phyloP scores from a whole-genome alignment of 352 stramenopile genomes.

The Thalassiosira oceanica region DNA sequence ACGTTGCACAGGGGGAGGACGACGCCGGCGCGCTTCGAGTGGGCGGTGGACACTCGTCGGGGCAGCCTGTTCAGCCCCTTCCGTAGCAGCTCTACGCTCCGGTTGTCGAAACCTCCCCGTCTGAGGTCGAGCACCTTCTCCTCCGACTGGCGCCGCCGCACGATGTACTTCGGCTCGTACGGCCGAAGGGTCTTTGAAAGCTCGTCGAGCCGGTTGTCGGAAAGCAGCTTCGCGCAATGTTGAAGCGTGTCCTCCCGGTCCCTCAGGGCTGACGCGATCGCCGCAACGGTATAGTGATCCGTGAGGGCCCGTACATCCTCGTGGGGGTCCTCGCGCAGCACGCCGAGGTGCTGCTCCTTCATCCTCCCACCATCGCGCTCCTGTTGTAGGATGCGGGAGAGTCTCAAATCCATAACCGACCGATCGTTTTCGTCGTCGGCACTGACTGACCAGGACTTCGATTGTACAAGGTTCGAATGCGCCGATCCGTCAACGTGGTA shows the following conservation, averaged over 20 bases:
- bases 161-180: constrained; percentile 67
- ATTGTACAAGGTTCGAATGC: too few relatives aligned
- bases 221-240: constrained; percentile 72
- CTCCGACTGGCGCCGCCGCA: constrained; percentile 53
- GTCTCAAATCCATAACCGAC: constrained; percentile 20
- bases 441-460: constrained; percentile 19
- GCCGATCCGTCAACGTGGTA: too few relatives aligned
- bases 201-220: constrained; percentile 60
- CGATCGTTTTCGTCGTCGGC: constrained; percentile 36
- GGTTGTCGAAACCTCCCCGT: constrained; percentile 82
- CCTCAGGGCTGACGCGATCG: constrained; percentile 91
- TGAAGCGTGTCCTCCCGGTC: constrained; percentile 89
- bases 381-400: constrained; percentile 48
- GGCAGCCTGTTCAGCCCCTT: constrained; percentile 93
- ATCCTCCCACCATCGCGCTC: constrained; percentile 63
- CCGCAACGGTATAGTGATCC: constrained; percentile 94
- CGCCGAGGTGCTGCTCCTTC: constrained; percentile 59
- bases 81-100: constrained; percentile 89
- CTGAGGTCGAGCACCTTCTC: constrained; percentile 70
- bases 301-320: constrained; percentile 87
- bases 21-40: constrained; percentile 89
- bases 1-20: constrained; percentile 96
- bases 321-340: constrained; percentile 78
- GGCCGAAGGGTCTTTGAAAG: constrained; percentile 67
- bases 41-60: constrained; percentile 90